phyloP scores from a whole-genome alignment of 768 basidiomycete genomes.

The Termitomyces sp. region DNA sequence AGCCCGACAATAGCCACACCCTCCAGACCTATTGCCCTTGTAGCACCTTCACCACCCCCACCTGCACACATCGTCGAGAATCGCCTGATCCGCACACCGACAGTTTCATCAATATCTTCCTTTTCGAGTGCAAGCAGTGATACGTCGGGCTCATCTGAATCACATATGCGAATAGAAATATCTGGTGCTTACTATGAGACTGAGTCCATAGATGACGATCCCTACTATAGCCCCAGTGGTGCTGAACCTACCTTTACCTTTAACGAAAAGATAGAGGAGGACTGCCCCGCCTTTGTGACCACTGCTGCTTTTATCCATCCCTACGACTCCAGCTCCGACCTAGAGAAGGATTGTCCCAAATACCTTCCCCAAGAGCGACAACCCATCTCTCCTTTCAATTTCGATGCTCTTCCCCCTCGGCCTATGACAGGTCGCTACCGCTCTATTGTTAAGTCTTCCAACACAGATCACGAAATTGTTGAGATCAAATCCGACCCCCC shows the following conservation, averaged over 20 bases:
- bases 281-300: conserved; percentile 20
- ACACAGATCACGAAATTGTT: conserved; percentile 8
- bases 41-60: conserved; percentile 23
- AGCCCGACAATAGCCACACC: conserved; percentile 13
- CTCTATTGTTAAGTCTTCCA: background rate
- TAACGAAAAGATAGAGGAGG: conserved; percentile 10
- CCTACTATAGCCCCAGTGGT: conserved; percentile 23
- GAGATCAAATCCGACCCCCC: conserved; percentile 18
- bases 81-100: conserved; percentile 17
- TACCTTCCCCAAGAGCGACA: conserved; percentile 32
- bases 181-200: conserved; percentile 37
- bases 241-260: conserved; percentile 15
- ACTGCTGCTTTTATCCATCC: conserved; percentile 49
- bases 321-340: conserved; percentile 27
- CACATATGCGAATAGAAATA: conserved; percentile 30
- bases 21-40: conserved; percentile 15
- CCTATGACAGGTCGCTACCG: background rate
- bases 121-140: conserved; percentile 20
- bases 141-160: conserved; percentile 17
- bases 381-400: conserved; percentile 39
- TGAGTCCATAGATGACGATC: conserved; percentile 26
- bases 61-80: conserved; percentile 19
- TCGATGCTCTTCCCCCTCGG: conserved; percentile 42
- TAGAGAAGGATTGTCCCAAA: conserved; percentile 23
- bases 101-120: conserved; percentile 10